Conservation (phyloP, 2,329 filamentous ascomycete species). For the Metarhizium robertsii region DNA sequence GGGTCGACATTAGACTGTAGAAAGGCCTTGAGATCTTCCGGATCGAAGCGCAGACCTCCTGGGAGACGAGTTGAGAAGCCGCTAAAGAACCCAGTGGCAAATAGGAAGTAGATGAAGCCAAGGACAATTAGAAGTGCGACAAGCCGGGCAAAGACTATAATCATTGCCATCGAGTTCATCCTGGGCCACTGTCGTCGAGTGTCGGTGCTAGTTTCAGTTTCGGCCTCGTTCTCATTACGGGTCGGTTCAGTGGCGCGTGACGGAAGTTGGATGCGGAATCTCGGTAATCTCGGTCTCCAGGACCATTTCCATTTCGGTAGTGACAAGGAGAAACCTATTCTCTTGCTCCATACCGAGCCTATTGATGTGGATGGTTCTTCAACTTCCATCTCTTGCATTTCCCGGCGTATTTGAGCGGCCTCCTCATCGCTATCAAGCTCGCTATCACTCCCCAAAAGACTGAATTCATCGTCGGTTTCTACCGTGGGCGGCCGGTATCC, state of each 20-base stretch:
- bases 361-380: conserved; percentile 51
- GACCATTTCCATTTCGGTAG: conserved; percentile 46
- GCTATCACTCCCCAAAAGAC: conserved; percentile 40
- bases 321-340: conserved; percentile 42
- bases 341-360: conserved; percentile 43
- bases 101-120: conserved; percentile 71
- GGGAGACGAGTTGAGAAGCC: conserved; percentile 52
- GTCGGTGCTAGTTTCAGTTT: conserved; percentile 11
- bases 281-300: conserved; percentile 44
- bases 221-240: conserved; percentile 4
- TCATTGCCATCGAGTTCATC: conserved; percentile 31
- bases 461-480: conserved; percentile 62
- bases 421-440: conserved; percentile 36
- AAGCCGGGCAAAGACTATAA: conserved; percentile 62
- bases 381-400: conserved; percentile 85
- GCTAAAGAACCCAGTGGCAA: conserved; percentile 76
- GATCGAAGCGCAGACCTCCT: conserved; percentile 64
- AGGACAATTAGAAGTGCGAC: conserved; percentile 68
- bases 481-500: conserved; percentile 76
- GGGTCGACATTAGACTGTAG: conserved; percentile 66
- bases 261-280: conserved; percentile 39
- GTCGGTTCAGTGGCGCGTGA: conserved; percentile 21
- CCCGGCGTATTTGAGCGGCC: conserved; percentile 61
- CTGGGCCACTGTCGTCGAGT: conserved; percentile 22
- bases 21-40: conserved; percentile 69